Evolutionary conservation across 345 rosid species (phyloP).

Genomic region (Euphorbia pulcherrima): DNA sequence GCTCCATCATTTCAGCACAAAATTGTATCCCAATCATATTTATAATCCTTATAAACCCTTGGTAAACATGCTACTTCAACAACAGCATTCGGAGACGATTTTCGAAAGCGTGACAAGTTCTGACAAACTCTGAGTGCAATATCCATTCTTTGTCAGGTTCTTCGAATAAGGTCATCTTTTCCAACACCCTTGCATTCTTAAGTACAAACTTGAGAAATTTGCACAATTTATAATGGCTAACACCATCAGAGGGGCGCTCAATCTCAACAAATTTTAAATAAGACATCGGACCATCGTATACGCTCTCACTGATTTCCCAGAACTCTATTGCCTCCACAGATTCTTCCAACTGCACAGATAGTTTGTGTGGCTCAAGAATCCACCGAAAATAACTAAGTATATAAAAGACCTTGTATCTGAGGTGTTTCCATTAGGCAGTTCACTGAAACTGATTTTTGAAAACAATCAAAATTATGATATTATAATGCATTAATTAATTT

Average conservation of each 20-base stretch:
- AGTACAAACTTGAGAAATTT: background rate
- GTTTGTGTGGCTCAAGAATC: background rate
- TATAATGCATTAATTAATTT: background rate
- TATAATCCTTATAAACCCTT: background rate
- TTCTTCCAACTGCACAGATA: background rate
- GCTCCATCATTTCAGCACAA: too few relatives aligned
- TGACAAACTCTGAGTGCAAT: background rate
- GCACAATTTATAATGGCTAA: background rate
- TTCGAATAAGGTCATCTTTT: background rate
- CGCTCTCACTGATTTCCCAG: background rate
- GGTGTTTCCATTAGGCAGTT: background rate
- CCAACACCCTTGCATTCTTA: background rate
- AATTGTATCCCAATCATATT: background rate
- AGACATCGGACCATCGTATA: background rate
- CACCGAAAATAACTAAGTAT: background rate
- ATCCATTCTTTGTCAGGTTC: background rate
- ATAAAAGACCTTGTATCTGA: background rate
- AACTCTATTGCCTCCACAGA: too few relatives aligned
- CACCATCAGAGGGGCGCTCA: too few relatives aligned
- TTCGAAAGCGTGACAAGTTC: background rate
- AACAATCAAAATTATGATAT: background rate
- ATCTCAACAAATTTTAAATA: background rate
- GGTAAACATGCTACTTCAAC: background rate
- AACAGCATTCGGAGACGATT: background rate
- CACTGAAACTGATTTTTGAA: background rate